phyloP scores from a whole-genome alignment of 2,329 filamentous ascomycete species.

The Trichoderma brevicompactum region DNA sequence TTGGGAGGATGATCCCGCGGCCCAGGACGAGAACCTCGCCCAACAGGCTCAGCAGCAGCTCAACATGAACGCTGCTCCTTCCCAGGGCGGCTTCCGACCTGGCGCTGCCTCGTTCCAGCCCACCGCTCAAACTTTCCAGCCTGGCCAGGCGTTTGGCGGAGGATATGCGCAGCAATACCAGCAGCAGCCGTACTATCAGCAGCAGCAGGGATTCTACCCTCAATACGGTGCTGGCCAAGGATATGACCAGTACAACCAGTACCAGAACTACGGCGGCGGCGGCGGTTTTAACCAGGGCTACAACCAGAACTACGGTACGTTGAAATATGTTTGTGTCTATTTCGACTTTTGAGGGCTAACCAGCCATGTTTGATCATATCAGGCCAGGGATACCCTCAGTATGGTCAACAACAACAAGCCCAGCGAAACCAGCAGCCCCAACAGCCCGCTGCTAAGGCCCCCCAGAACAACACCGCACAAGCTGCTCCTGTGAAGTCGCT shows the following conservation, averaged over 20 bases:
- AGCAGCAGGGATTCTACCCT: conserved; percentile 61
- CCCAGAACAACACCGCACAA: conserved; percentile 46
- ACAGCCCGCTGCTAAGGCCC: conserved; percentile 31
- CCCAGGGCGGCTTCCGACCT: conserved; percentile 54
- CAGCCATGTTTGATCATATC: background rate
- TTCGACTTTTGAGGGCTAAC: background rate
- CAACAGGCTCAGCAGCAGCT: conserved; percentile 76
- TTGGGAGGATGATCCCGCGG: conserved; percentile 87
- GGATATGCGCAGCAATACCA: conserved; percentile 60
- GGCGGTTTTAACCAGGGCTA: conserved; percentile 56
- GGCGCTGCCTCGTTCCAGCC: conserved; percentile 70
- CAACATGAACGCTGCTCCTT: conserved; percentile 64
- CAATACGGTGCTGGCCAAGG: conserved; percentile 57
- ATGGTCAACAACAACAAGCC: conserved; percentile 48
- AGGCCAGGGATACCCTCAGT: conserved; percentile 59
- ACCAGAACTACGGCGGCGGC: conserved; percentile 58
- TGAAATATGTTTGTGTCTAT: conserved; percentile 14
- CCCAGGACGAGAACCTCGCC: conserved; percentile 77
- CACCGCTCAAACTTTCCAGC: conserved; percentile 70
- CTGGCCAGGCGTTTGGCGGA: conserved; percentile 69
- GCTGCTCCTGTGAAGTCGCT: conserved; percentile 47
- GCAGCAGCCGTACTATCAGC: conserved; percentile 58
- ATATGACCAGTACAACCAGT: conserved; percentile 57
- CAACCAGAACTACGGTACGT: conserved; percentile 50
- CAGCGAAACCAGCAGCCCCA: conserved; percentile 34